Percentiles rank a stretch among this genome's conserved stretches.
phyloP scores from a whole-genome alignment of 1,284 basidiomycete species.

The Tylopilus sp. region DNA sequence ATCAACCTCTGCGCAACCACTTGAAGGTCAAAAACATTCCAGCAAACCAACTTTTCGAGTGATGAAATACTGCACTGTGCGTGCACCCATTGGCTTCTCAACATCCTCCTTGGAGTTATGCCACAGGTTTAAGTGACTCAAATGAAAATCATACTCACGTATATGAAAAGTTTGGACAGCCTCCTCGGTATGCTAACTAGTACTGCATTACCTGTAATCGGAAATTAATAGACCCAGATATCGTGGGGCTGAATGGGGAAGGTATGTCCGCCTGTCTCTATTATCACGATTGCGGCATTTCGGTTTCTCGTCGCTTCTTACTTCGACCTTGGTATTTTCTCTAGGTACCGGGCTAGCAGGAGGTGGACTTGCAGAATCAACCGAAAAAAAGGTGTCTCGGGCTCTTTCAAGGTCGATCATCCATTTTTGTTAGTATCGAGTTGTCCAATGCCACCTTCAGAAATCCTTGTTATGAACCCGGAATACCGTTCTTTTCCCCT shows the following conservation, averaged over 20 bases:
- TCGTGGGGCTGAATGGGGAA: conserved; percentile 85
- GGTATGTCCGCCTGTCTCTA: conserved; percentile 60
- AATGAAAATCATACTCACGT: conserved; percentile 89
- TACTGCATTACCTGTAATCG: conserved; percentile 90
- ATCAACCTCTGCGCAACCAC: conserved; percentile 54
- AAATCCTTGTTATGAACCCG: conserved; percentile 1
- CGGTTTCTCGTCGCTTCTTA: neutral
- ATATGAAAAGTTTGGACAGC: conserved; percentile 90
- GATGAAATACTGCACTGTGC: conserved; percentile 75
- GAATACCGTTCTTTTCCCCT: neutral
- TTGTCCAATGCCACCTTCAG: conserved; percentile 4
- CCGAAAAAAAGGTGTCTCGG: conserved; percentile 77
- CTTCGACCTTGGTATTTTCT: conserved; percentile 16
- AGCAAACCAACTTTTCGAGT: conserved; percentile 88
- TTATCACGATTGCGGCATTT: neutral
- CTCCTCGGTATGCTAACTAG: conserved; percentile 75
- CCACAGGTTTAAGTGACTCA: conserved; percentile 59
- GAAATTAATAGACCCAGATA: conserved; percentile 68
- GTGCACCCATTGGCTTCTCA: conserved; percentile 42
- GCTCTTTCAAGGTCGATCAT: conserved; percentile 76
- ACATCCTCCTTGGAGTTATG: conserved; percentile 2
- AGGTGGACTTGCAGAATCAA: conserved; percentile 90
- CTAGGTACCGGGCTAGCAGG: conserved; percentile 90
- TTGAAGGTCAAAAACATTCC: conserved; percentile 70
- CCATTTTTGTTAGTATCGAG: conserved; percentile 6